phyloP scores from a whole-genome alignment of 2,329 filamentous ascomycete species.

The Pyrenophora graminea region DNA sequence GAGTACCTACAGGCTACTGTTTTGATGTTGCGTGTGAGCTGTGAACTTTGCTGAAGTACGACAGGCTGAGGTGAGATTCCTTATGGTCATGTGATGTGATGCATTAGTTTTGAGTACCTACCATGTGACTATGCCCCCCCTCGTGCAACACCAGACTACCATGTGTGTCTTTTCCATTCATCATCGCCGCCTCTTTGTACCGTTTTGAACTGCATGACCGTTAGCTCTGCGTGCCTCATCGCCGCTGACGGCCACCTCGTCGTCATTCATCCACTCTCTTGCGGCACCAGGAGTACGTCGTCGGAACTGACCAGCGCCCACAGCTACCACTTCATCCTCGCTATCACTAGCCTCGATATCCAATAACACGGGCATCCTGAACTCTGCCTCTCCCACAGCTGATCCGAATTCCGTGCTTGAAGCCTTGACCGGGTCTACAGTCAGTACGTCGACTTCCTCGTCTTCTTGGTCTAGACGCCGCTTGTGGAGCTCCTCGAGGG shows the following conservation, averaged over 20 bases:
- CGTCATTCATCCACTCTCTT: conserved; percentile 67
- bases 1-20: too few species aligned
- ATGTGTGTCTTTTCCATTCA: conserved; percentile 9
- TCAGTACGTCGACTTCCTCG: conserved; percentile 88
- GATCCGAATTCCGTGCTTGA: conserved; percentile 54
- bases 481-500: conserved; percentile 91
- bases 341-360: conserved; percentile 93
- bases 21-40: too few species aligned
- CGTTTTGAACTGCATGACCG: conserved; percentile 36
- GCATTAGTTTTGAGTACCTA: neutral
- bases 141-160: too few species aligned
- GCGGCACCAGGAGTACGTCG: conserved; percentile 79
- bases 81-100: neutral
- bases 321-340: conserved; percentile 79
- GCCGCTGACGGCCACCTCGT: conserved; percentile 48
- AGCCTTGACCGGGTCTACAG: conserved; percentile 66
- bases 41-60: too few species aligned
- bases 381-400: conserved; percentile 57
- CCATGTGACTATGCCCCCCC: too few species aligned
- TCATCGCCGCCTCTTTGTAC: conserved; percentile 43
- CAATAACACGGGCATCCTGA: conserved; percentile 90
- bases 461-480: conserved; percentile 88
- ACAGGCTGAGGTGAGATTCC: too few species aligned
- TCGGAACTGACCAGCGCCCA: conserved; percentile 80
- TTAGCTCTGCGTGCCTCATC: conserved; percentile 43